These are phyloP conservation scores for Sphagnum magellanicum DNA, from an alignment of 228 moss, liverwort and hornwort genomes.

Conservation along the genomic window DNA sequence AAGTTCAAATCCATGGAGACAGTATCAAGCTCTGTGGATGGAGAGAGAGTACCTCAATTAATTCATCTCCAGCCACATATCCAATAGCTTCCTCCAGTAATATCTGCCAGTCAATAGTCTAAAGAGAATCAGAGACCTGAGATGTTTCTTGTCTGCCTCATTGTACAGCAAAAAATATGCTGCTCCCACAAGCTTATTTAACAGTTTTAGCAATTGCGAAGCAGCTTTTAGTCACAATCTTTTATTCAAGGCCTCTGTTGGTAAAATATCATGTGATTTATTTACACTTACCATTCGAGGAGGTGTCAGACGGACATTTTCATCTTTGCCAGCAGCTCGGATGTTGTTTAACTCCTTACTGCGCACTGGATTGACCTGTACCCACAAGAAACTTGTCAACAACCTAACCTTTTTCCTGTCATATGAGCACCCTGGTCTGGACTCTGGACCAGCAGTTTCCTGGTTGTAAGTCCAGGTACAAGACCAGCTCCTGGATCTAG, in stretches of 20 bases:
- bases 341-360: slow-evolving; percentile 85
- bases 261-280: too few species aligned
- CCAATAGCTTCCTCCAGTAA: slow-evolving; percentile 90
- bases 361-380: slow-evolving; percentile 57
- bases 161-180: background rate
- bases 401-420: too few species aligned
- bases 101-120: background rate
- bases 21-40: background rate
- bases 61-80: slow-evolving; percentile 79
- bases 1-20: too few species aligned
- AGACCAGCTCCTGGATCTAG: too few species aligned
- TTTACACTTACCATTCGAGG: slow-evolving; percentile 55
- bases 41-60: slow-evolving; percentile 51
- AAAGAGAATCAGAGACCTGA: too few species aligned
- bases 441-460: too few species aligned
- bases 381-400: too few species aligned
- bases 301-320: slow-evolving; percentile 82
- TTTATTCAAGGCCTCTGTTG: background rate
- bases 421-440: too few species aligned
- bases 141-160: background rate
- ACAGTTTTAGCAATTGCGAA: background rate
- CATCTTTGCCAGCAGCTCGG: slow-evolving; percentile 85
- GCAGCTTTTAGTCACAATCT: too few species aligned
- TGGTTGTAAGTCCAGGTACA: too few species aligned
- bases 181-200: background rate